Evolutionary conservation across 164 flowering plant species (phyloP), one percentile per base, ranked within the genome.

Genomic region (Nymphaea colorata): DNA sequence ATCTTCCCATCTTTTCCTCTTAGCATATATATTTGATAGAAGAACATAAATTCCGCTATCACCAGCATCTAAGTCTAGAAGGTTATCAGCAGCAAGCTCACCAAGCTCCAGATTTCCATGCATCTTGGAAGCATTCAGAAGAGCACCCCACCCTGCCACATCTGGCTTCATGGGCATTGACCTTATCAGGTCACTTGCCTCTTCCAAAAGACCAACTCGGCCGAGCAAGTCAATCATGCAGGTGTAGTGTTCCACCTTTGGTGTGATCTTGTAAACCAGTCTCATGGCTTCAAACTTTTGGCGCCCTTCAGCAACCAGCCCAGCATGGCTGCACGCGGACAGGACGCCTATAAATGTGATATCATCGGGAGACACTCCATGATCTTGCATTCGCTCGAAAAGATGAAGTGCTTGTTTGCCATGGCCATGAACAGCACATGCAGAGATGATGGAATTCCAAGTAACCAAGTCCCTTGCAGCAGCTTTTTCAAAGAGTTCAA

Each of bases 141-240:
- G 82, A n/a, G 88, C 85, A 66, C 86, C 86, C 86, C 89, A 85
- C 45, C 77, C 81, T 8, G 83, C 86, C 68, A 73, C 72, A 71
- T 80, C 77, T 41, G 84, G 79, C 63, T 77, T 75, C 82, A 79
- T 82, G 3, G 89, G 86, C 89, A 83, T 82, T 41, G 45, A 73
- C 43, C 41, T 70, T 69, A 82, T 71, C 68, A 83, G 44, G 51
- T 75, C 77, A 66, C 71, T 73, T 44, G 85, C 86, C 67, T 83
- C 89, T 67, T 76, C 75, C 43, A 83, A 43, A 18, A 51, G 72
- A 47, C 86, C 89, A 68, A 76, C 69, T 74, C 86, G 73, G 51
- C 84, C 86, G 44, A 83, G 75, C 44, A 83, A 64, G 64, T 83
- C 82, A 62, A 85, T 70, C 82, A 85, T 79, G 68, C 86, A 83